Percentiles rank a stretch among this genome's conserved stretches.
Evolutionary conservation across 2,329 filamentous ascomycete genomes (phyloP).

Genomic region (Aspergillus sp.): DNA sequence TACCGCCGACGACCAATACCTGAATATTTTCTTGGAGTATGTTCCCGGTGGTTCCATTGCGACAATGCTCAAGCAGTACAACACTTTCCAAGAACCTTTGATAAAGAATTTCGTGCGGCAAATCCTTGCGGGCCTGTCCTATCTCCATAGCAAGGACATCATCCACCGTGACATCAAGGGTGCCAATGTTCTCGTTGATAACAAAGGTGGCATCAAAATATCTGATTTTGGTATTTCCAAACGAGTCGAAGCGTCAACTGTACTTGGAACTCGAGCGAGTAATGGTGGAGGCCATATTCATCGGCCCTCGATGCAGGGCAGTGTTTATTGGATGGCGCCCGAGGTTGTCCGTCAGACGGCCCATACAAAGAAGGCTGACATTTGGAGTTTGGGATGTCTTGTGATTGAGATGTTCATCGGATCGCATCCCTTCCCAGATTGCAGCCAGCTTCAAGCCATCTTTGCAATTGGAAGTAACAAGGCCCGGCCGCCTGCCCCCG

Average conservation of each 20-base stretch:
- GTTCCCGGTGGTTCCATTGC: slow-evolving; percentile 96
- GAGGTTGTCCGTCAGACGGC: slow-evolving; percentile 98
- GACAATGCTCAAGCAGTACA: slow-evolving; percentile 98
- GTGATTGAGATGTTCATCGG: slow-evolving; percentile 99
- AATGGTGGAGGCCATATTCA: slow-evolving; percentile 46
- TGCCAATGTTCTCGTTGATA: slow-evolving; percentile 97
- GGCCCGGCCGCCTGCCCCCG: slow-evolving; percentile 84
- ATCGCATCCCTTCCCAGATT: slow-evolving; percentile 92
- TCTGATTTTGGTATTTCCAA: slow-evolving; percentile 99
- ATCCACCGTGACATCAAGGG: slow-evolving; percentile 99
- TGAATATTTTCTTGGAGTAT: slow-evolving; percentile 99
- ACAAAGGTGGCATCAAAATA: slow-evolving; percentile 98
- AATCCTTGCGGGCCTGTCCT: slow-evolving; percentile 87
- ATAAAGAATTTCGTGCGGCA: slow-evolving; percentile 96
- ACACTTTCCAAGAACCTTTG: slow-evolving; percentile 86
- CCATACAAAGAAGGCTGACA: slow-evolving; percentile 97
- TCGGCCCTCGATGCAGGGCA: slow-evolving; percentile 81
- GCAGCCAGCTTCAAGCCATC: slow-evolving; percentile 94
- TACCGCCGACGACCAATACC: slow-evolving; percentile 82
- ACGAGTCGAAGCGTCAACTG: slow-evolving; percentile 88
- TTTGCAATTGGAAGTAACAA: slow-evolving; percentile 95
- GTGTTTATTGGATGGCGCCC: slow-evolving; percentile 99
- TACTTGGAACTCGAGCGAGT: slow-evolving; percentile 56
- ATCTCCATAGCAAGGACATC: slow-evolving; percentile 91
- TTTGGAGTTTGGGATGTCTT: slow-evolving; percentile 95